Conservation (phyloP, 2,329 filamentous ascomycete species). For the Monosporascus cannonballus region DNA sequence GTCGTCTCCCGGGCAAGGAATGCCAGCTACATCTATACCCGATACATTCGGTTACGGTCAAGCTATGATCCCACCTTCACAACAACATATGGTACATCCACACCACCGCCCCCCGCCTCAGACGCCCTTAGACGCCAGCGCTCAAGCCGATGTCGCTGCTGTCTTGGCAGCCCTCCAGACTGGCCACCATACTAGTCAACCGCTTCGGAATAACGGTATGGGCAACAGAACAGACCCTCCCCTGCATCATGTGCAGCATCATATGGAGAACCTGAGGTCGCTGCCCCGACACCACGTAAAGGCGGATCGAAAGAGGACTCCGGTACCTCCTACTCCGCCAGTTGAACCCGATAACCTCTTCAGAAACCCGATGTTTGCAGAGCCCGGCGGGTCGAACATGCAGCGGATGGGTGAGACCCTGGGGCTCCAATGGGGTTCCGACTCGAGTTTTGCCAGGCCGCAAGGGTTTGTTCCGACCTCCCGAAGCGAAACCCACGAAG, state of each 20-base stretch:
- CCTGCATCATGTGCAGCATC: conserved; percentile 10
- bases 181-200: conserved; percentile 16
- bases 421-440: conserved; percentile 61
- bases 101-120: conserved; percentile 11
- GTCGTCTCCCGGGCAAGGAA: conserved; percentile 17
- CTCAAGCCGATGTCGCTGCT: conserved; percentile 21
- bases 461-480: conserved; percentile 54
- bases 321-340: conserved; percentile 17
- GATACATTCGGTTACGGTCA: conserved; percentile 23
- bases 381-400: conserved; percentile 9
- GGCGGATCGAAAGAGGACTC: conserved; percentile 10
- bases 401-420: conserved; percentile 28
- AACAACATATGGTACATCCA: conserved; percentile 9
- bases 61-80: conserved; percentile 16
- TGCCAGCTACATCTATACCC: conserved; percentile 18
- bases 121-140: conserved; percentile 16
- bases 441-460: conserved; percentile 52
- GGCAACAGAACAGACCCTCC: conserved; percentile 9
- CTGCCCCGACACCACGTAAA: conserved; percentile 10
- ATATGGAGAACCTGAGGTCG: conserved; percentile 12
- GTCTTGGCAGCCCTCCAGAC: conserved; percentile 24
- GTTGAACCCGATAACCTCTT: conserved; percentile 26
- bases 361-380: conserved; percentile 35
- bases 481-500: conserved; percentile 51
- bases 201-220: conserved; percentile 9